Evolutionary conservation across 164 flowering plant species (phyloP).

Genomic region (Sedum album): DNA sequence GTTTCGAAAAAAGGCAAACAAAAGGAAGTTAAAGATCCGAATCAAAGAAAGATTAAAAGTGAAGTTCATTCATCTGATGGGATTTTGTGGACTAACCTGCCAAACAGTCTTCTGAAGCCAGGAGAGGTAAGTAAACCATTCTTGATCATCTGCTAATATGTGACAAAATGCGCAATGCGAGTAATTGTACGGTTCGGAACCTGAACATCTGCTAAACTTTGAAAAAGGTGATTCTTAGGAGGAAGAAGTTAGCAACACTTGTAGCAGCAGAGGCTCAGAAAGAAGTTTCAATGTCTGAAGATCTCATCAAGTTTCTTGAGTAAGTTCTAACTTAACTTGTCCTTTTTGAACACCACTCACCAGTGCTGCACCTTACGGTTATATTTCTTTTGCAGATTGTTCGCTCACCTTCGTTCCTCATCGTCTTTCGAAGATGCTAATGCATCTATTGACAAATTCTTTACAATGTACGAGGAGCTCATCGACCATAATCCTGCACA

Average conservation of each 20-base stretch:
- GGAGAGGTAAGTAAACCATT: neutral
- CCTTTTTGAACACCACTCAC: neutral
- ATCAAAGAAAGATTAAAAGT: neutral
- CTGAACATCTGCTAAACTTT: neutral
- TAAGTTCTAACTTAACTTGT: constrained; percentile 8
- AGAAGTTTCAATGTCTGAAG: constrained; percentile 22
- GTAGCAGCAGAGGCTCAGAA: constrained; percentile 81
- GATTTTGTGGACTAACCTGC: neutral
- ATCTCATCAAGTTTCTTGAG: constrained; percentile 69
- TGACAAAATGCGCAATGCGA: no score
- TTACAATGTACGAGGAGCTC: constrained; percentile 48
- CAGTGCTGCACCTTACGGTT: neutral
- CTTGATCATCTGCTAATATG: no score
- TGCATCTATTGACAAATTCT: constrained; percentile 49
- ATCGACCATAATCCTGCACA: constrained; percentile 14
- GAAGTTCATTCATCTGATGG: neutral
- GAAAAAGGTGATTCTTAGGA: constrained; percentile 30
- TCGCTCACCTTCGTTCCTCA: constrained; percentile 57
- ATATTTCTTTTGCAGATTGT: constrained; percentile 42
- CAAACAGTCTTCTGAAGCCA: neutral
- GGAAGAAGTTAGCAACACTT: constrained; percentile 64
- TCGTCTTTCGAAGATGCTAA: constrained; percentile 59
- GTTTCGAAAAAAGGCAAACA: constrained; percentile 26
- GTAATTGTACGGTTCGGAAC: no score
- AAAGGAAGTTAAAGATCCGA: constrained; percentile 55